Base-by-base conservation (phyloP, 768 basidiomycete species). In the Imleria badia region DNA sequence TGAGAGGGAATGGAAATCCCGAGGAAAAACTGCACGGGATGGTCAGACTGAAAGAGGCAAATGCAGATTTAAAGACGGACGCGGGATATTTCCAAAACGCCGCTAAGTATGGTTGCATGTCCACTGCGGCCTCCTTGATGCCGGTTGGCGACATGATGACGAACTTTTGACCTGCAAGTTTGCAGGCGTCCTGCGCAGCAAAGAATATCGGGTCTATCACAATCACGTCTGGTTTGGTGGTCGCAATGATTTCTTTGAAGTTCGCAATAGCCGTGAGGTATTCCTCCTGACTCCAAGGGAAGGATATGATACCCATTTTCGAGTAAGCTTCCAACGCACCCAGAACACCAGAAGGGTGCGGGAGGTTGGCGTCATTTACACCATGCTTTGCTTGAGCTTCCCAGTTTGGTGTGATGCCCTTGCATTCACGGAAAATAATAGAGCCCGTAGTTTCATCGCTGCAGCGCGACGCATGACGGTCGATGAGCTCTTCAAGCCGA, bases 271-370 rank as follows among this genome's bases (percentile, higher is more conserved):
- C 39, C 17, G 48, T 19, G 22, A 47, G 35, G 31, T 58, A 50
- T 29, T 51, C 57, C n/a, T 58, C 38, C 9, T 8, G n/a, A 22
- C 7, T 15, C 55, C 55, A 58, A 6, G 57, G 45, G 11, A 31
- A 30, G 14, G 22, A 0, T 6, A 35, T 9, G 9, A 26, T 0
- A 2, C 0, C 6, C 13, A 46, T 0, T 29, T 14, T 30, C 6
- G 44, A 26, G 35, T 58, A 53, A 14, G 48, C 15, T 23, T 36
- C 11, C n/a, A 51, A 7, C 3, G 60, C 60, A 5, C 60, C 55
- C 1, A 15, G 17, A 20, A 58, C 30, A 15, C 51, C 48, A 23
- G 19, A n/a, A 26, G 49, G 22, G 31, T 51, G 57, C 2, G 33
- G 20, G 12, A 51, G 10, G 12, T 10, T 22, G n/a, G 39, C 26